Evolutionary conservation across 768 basidiomycete species (phyloP).

Genomic region (Russula vinacea): DNA sequence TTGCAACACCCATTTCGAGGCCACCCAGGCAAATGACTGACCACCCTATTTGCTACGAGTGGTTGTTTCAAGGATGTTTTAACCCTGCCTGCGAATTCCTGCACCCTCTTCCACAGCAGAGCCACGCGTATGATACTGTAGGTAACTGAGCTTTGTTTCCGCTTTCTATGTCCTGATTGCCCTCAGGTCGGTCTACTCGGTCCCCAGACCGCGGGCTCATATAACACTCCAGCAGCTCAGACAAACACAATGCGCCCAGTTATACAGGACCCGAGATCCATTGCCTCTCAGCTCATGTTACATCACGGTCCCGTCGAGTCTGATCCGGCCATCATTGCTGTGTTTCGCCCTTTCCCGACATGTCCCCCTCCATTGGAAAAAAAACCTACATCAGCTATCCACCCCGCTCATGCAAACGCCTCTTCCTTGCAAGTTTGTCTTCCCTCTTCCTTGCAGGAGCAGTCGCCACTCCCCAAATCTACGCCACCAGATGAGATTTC

Average conservation of each 20-base stretch:
- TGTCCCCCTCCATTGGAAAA: background rate
- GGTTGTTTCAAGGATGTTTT: background rate
- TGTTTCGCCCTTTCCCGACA: background rate
- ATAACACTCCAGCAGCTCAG: background rate
- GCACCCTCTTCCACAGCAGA: background rate
- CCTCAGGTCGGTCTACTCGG: background rate
- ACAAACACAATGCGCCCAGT: background rate
- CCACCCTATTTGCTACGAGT: background rate
- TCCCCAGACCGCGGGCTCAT: background rate
- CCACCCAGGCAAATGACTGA: background rate
- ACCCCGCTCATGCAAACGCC: background rate
- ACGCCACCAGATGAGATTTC: conserved; percentile 21
- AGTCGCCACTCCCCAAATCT: background rate
- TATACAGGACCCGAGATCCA: background rate
- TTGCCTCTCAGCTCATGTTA: background rate
- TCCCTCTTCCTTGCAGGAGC: background rate
- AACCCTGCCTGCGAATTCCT: background rate
- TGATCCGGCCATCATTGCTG: conserved; percentile 2
- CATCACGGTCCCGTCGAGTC: too few relatives aligned
- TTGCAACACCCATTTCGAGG: background rate
- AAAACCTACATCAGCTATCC: background rate
- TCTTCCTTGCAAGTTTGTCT: background rate
- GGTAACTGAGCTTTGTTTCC: background rate
- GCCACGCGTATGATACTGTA: background rate
- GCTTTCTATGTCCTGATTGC: background rate